Evolutionary conservation across 257 asterid species (phyloP), one percentile per base, ranked within the genome.

Genomic region (Nicotiana tabacum): DNA sequence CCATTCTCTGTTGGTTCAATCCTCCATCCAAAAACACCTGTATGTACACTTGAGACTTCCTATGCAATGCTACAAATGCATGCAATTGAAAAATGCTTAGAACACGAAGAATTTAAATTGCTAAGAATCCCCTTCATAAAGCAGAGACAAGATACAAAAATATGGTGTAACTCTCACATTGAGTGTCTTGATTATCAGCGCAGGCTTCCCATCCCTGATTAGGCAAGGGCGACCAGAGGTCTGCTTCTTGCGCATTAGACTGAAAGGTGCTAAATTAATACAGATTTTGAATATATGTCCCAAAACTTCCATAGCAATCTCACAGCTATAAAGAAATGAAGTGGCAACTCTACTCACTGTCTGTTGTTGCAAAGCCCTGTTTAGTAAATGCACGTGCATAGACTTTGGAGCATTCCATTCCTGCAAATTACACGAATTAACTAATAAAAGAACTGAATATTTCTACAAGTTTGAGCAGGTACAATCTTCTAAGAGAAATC

Each of bases 11-110:
- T 87, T 89, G 91, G 83, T 89, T 87, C 48, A 89, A 80, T 55
- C 91, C 90, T 51, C 91, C 91, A 87, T 89, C 91, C 77, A 89
- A 85, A 87, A 89, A 89, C 62, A 89, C 90, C 55, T 89, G 91
- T 33, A 89, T 81, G 69, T 87, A 89, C 21, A 85, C 84, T 82
- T 8, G 83, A 37, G 90, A 69, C 60, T 82, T 82, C 82, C 67
- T 55, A 4, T 76, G 88, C 29, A 82, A 55, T 76, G 37, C 91
- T 89, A 66, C 51, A 51, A 61, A 48, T 6, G 66, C 56, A 18
- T 67, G 67, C 79, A 53, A 53, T 53, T 35, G 24, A 76, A 76
- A 21, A 76, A 51, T 6, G 29, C 29, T 76, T 51, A 51, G 46
- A 16, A 27, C 62, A 24, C 2, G 29, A 57, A 17, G 39, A 74